phyloP scores from a whole-genome alignment of 2,329 filamentous ascomycete species.

The Monosporascus sp. region DNA sequence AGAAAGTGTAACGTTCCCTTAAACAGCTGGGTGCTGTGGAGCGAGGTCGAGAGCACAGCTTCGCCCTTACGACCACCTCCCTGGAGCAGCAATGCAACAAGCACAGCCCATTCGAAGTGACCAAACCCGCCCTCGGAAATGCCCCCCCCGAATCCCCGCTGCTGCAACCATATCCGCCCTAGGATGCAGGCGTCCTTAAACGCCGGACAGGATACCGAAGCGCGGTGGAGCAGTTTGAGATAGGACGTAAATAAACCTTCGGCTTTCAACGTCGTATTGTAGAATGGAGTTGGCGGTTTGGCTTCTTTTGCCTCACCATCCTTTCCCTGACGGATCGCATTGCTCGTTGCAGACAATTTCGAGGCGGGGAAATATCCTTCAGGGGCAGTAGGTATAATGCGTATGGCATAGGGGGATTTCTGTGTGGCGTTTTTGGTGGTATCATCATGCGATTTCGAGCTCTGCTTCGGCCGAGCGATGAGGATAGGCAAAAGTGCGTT shows the following conservation, averaged over 20 bases:
- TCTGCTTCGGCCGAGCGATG: slow-evolving; percentile 32
- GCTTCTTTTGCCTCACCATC: slow-evolving; percentile 37
- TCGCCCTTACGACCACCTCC: slow-evolving; percentile 68
- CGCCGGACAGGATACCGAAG: slow-evolving; percentile 61
- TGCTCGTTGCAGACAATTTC: slow-evolving; percentile 66
- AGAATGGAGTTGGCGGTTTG: slow-evolving; percentile 65
- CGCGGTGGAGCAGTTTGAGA: slow-evolving; percentile 67
- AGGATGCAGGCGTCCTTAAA: slow-evolving; percentile 83
- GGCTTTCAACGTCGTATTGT: slow-evolving; percentile 79
- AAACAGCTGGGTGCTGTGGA: slow-evolving; percentile 90
- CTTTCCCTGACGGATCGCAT: slow-evolving; percentile 58
- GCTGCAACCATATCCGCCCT: slow-evolving; percentile 82
- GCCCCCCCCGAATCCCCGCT: slow-evolving; percentile 70
- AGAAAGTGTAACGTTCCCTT: slow-evolving; percentile 90
- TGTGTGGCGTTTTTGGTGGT: slow-evolving; percentile 12
- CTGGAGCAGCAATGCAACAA: slow-evolving; percentile 75
- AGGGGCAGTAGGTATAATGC: slow-evolving; percentile 71
- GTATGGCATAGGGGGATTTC: slow-evolving; percentile 52
- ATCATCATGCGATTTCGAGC: slow-evolving; percentile 19
- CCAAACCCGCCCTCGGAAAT: slow-evolving; percentile 81
- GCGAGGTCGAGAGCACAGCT: slow-evolving; percentile 67
- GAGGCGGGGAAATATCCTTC: slow-evolving; percentile 62
- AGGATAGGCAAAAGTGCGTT: slow-evolving; percentile 72
- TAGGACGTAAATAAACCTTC: slow-evolving; percentile 71
- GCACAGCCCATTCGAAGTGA: slow-evolving; percentile 82